Percentiles rank a stretch among this genome's conserved stretches.
Conservation (phyloP, 495 filamentous ascomycete genomes). For the Lentithecium fluviatile region DNA sequence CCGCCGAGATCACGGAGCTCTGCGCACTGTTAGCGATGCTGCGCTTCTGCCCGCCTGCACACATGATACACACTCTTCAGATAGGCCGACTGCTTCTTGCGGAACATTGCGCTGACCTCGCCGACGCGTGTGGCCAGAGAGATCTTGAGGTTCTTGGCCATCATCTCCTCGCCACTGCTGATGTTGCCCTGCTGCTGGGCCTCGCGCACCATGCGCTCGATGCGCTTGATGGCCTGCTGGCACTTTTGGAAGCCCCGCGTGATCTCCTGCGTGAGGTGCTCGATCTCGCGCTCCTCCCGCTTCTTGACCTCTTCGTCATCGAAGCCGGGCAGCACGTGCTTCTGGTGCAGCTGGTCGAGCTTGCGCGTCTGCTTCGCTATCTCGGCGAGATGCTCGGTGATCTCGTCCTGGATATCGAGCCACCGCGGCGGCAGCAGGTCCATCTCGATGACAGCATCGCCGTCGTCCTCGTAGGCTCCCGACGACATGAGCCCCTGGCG, state of each 20-base stretch:
- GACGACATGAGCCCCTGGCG: constrained; percentile 82
- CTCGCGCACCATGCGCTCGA: constrained; percentile 81
- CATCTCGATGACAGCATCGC: constrained; percentile 97
- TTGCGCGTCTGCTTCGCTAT: constrained; percentile 79
- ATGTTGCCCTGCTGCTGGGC: constrained; percentile 65
- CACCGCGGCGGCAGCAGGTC: constrained; percentile 92
- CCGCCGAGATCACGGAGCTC: constrained; percentile 81
- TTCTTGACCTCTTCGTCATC: constrained; percentile 87
- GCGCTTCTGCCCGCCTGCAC: neutral
- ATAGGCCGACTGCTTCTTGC: constrained; percentile 96
- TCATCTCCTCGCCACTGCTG: constrained; percentile 80
- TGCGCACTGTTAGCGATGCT: constrained; percentile 41
- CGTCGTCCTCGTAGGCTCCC: constrained; percentile 76
- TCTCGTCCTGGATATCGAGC: constrained; percentile 93
- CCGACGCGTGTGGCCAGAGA: constrained; percentile 83
- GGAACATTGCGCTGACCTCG: constrained; percentile 86
- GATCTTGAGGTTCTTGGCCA: constrained; percentile 94
- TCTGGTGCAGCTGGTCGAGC: constrained; percentile 90
- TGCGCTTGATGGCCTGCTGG: constrained; percentile 78
- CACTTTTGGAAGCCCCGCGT: constrained; percentile 86
- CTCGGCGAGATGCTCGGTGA: constrained; percentile 74
- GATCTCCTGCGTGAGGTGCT: constrained; percentile 84
- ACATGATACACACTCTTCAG: constrained; percentile 72
- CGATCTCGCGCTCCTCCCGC: constrained; percentile 83
- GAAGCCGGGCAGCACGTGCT: constrained; percentile 94